Conservation (phyloP, 2,329 filamentous ascomycete species). For the Byssoonygena ceratinophila region DNA sequence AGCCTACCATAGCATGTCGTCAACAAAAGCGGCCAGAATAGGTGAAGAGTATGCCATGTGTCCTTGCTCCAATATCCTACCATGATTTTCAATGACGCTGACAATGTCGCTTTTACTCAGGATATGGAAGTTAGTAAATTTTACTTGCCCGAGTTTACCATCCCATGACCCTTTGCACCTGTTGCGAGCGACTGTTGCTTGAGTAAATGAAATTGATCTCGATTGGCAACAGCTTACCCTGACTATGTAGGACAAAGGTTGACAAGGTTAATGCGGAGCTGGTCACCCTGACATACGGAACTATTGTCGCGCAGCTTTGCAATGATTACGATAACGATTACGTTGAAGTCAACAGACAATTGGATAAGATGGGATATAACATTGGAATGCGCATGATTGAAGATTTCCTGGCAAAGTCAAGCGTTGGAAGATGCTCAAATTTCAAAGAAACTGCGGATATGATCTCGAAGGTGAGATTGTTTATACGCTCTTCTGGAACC, state of each 20-base stretch:
- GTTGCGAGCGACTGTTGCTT: not conserved
- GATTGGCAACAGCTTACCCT: not conserved
- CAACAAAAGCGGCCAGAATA: conserved; percentile 56
- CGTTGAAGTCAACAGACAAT: conserved; percentile 87
- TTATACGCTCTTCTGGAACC: not conserved
- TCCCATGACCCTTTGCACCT: not conserved
- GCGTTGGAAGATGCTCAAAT: conserved; percentile 77
- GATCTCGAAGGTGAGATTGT: conserved; percentile 66
- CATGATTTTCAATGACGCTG: conserved; percentile 14
- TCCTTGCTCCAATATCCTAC: not conserved
- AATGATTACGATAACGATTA: conserved; percentile 95
- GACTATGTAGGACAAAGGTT: conserved; percentile 61
- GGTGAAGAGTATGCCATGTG: conserved; percentile 58
- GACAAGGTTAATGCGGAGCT: conserved; percentile 98
- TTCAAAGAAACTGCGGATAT: conserved; percentile 95
- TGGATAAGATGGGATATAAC: conserved; percentile 99
- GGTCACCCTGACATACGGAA: conserved; percentile 94
- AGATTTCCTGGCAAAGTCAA: conserved; percentile 93
- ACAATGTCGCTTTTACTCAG: conserved; percentile 41
- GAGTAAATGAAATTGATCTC: conserved; percentile 15
- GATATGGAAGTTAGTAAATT: conserved; percentile 73
- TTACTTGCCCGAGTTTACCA: not conserved
- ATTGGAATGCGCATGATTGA: conserved; percentile 93
- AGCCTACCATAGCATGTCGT: no score
- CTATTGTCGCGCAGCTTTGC: conserved; percentile 90